These are phyloP conservation scores for Blepharisma undulans DNA, from an alignment of 169 alveolate genomes.

Conservation along the genomic window DNA sequence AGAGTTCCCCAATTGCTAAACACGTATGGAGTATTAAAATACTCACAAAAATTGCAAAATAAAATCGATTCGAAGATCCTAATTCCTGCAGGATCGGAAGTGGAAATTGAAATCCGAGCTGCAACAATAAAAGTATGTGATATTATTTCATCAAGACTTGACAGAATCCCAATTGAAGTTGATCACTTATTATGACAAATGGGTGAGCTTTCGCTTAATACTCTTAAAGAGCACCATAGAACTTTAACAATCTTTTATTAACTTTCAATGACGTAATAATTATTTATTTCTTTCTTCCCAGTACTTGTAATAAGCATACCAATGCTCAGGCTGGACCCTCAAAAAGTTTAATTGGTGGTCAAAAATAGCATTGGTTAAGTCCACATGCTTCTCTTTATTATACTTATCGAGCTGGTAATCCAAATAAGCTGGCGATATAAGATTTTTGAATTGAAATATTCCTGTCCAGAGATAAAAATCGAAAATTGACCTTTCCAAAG, in stretches of 20 bases:
- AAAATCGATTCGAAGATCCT: constrained; percentile 63
- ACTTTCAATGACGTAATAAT: neutral
- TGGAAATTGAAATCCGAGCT: constrained; percentile 87
- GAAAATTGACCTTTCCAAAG: neutral
- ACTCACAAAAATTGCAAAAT: constrained; percentile 59
- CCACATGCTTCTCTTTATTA: neutral
- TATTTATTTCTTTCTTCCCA: neutral
- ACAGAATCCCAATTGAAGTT: constrained; percentile 43
- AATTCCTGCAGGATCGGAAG: constrained; percentile 67
- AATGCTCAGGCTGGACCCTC: neutral
- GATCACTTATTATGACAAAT: constrained; percentile 69
- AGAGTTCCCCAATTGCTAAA: constrained; percentile 86
- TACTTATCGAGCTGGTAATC: neutral
- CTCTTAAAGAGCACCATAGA: neutral
- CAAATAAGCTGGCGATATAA: neutral
- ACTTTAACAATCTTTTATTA: constrained; percentile 19
- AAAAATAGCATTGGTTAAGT: neutral
- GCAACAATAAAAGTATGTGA: constrained; percentile 77
- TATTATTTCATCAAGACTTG: constrained; percentile 40
- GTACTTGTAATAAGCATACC: neutral
- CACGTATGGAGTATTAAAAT: constrained; percentile 72
- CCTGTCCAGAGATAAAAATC: neutral
- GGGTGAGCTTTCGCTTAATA: neutral
- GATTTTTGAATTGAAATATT: neutral
- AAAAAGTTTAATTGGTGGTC: too few species aligned